Base-by-base conservation (phyloP, 176 grass and related monocot species). In the Aegilops sharonensis region DNA sequence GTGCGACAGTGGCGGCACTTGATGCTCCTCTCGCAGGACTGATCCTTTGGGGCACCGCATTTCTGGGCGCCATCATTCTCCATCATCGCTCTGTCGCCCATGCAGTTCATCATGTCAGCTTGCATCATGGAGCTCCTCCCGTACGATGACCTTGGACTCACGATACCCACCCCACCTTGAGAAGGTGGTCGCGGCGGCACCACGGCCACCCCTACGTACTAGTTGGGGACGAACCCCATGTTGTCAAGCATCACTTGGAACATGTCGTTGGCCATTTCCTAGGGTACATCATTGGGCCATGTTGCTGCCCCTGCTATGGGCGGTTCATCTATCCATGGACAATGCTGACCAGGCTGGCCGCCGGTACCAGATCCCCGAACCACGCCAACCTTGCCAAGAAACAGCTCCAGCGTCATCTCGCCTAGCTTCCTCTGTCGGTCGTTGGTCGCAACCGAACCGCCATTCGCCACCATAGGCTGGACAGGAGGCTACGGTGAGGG, bases 1-100 rank as follows among this genome's bases (percentile, higher is more conserved):
- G 95, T 98, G 68, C 96, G 87, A n/a, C 96, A 81, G 81, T 95
- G 96, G 75, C 91, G 90, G 50, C 91, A 88, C 81, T 95, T 93
- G 45, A 98, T 93, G 60, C 87, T 91, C 90, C 89, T 98, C 80
- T 95, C 91, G 6, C 77, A 52, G 0, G 25, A 57, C 14, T 77
- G 78, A n/a, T 77, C 84, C 75, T 89, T 77, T 8, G 85, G 83
- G 6, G 82, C 85, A 30, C 82, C 30, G 11, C 81, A 74, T 64
- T 92, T 84, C 68, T 87, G 62, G 59, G 84, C 45, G 24, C 85
- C 72, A 21, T 81, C 89, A 65, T 78, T 36, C 48, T 59, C 29
- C 52, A 77, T 63, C 52, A 71, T 69, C 42, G 45, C 83, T 23
- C 84, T 79, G 36, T 75, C 76, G 34, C 52, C 83, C 30, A 87